Percentiles rank a stretch among this genome's conserved stretches.
Evolutionary conservation across 768 basidiomycete genomes (phyloP).

Genomic region (Mycena venus): DNA sequence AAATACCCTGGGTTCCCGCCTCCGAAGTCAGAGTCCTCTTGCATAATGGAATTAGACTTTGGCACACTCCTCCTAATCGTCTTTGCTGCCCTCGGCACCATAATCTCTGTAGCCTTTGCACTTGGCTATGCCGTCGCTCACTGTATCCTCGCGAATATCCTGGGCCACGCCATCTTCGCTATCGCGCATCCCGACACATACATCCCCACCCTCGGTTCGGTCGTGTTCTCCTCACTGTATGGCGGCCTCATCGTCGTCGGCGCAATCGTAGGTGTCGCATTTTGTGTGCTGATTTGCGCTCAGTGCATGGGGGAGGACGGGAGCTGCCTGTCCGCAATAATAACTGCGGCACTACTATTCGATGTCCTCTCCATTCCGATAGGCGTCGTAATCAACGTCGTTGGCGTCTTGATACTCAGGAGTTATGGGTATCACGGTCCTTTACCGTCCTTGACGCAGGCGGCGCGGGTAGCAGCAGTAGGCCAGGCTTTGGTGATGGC

Average conservation of each 20-base stretch:
- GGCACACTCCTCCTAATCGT: too few species aligned
- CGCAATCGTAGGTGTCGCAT: background rate
- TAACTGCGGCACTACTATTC: background rate
- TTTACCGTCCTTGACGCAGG: background rate
- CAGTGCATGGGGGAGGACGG: background rate
- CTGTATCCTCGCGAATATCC: background rate
- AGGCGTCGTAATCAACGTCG: background rate
- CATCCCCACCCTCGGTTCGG: background rate
- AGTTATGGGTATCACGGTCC: background rate
- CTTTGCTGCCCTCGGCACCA: too few species aligned
- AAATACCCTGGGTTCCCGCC: too few species aligned
- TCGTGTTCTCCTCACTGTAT: background rate
- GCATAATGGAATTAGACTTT: too few species aligned
- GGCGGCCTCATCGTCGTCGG: background rate
- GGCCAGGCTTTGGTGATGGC: background rate
- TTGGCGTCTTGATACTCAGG: background rate
- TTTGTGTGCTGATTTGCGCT: background rate
- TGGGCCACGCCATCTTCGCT: slow-evolving; percentile 1
- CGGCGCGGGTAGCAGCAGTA: background rate
- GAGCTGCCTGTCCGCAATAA: background rate
- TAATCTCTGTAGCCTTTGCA: too few species aligned
- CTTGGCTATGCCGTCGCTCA: background rate
- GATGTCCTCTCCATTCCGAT: background rate
- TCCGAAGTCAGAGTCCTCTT: too few species aligned
- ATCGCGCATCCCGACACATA: slow-evolving; percentile 3